Evolutionary conservation across 306 rosid genomes (phyloP), one percentile per base, ranked within the genome.

Genomic region (Quercus gilva): DNA sequence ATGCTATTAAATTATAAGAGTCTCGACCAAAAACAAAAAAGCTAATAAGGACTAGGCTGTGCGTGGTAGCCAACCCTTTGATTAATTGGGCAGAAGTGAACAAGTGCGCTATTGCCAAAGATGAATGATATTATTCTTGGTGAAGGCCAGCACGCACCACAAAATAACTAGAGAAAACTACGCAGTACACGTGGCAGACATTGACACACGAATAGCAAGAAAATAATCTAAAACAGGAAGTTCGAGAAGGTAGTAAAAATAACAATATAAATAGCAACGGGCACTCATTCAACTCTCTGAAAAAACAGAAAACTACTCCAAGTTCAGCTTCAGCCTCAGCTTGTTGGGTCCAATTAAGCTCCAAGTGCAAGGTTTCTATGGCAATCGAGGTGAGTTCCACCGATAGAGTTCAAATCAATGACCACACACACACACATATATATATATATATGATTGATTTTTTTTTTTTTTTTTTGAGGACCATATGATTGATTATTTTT

Each of bases 331-430:
- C 43, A 37, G 43, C 43, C 6, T 37, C 41, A 35, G 41, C 41
- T 6, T 8, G 53, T 60, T 52, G n/a, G 37, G 25, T 45, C 28
- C 26, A 55, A 14, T 37, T 9, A 28, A 60, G 58, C 35, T 57
- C 18, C 45, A 37, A 37, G 45, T 37, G 65, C 28, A 35, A 41
- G 67, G 69, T 21, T 73, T 5, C 87, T 80, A 88, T 86, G 96
- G 93, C 90, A 33, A 85, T 91, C 26, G 84, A 88, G 96, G 96
- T 86, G 79, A 84, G 91, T 81, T 79, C 51, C 19, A 53, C 56
- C 6, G 5, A 69, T 65, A 29, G 25, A 21, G 43, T 5, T 29
- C 6, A 41, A 41, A 63, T 64, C 31, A 63, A 4, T 28, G 17
- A 63, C 6, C 2, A 10, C 1, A 1, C 1, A 28, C 5, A 10